phyloP scores from a whole-genome alignment of 352 stramenopile genomes.

The Phytopythium vexans region DNA sequence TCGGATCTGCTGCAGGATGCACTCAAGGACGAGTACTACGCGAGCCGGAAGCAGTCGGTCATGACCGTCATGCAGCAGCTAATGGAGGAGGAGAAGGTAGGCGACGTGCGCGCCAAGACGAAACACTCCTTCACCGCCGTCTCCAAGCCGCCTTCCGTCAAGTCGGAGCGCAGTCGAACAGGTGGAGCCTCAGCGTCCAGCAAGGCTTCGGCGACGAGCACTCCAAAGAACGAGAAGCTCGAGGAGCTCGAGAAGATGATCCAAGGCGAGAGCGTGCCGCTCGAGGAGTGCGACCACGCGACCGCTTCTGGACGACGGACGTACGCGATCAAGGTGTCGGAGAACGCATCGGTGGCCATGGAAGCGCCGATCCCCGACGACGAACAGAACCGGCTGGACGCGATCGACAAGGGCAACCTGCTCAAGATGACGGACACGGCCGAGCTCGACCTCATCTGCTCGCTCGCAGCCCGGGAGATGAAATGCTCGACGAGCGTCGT shows the following conservation, averaged over 20 bases:
- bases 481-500: conserved; percentile 47
- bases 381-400: conserved; percentile 31
- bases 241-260: conserved; percentile 17
- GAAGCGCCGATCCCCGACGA: conserved; percentile 34
- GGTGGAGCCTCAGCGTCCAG: too few relatives aligned
- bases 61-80: conserved; percentile 62
- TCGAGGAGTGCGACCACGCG: conserved; percentile 30
- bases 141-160: not conserved
- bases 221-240: conserved; percentile 19
- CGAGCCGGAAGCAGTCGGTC: conserved; percentile 30
- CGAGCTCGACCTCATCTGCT: conserved; percentile 60
- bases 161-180: not conserved
- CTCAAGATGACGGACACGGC: conserved; percentile 45
- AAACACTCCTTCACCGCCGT: not conserved
- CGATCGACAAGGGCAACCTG: conserved; percentile 33
- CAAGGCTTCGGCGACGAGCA: not conserved
- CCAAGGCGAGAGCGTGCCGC: conserved; percentile 17
- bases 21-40: conserved; percentile 23
- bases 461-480: conserved; percentile 52
- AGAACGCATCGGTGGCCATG: conserved; percentile 9
- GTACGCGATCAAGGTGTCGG: conserved; percentile 37
- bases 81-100: conserved; percentile 35
- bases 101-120: conserved; percentile 19
- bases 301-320: conserved; percentile 23
- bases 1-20: conserved; percentile 16